Base-by-base conservation (phyloP, 768 basidiomycete species). In the Coprinopsis sp. region DNA sequence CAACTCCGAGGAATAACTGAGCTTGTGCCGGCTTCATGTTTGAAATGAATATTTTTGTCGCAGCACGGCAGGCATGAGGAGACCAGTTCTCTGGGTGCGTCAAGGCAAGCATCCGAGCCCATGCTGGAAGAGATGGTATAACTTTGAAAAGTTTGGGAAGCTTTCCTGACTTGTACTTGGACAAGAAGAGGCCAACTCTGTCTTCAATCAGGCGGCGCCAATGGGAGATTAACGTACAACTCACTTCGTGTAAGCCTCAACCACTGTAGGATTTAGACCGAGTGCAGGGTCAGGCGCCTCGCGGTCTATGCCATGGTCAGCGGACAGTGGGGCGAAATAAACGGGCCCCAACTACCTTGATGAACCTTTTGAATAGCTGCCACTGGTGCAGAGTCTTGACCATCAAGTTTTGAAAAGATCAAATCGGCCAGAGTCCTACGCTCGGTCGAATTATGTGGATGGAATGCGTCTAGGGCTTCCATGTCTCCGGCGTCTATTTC, bases 141-240 rank as follows among this genome's bases (percentile, higher is more conserved):
- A 99, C 87, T 73, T 99, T 99, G 81, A 99, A 94, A 3, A 93
- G 76, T 69, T 98, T 98, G 24, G 96, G 96, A 1, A 99, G 77
- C 1, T 93, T 84, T 1, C 94, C 94, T 12, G 93, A 93, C 57
- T 87, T 91, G 72, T 99, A 97, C 46, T 84, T 82, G 33, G 78
- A 83, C 25, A 99, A 77, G 51, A 94, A 81, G 49, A 77, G 66
- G 14, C 92, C 96, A 44, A 97, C 77, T 70, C 95, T 97, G 60
- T 1, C 21, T 22, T 29, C 12, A 14, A 6, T 50, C 11, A 46
- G 41, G 27, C 33, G 25, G 44, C 14, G 30, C 12, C 16, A 46
- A 28, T 18, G 13, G 4, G 33, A 42, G 27, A 6, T 10, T 6
- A 28, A 25, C 13, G 37, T 28, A 14, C 18, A 21, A 70, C 87